Base-by-base conservation (phyloP, 441 rosid genomes). In the Jatropha multifida region DNA sequence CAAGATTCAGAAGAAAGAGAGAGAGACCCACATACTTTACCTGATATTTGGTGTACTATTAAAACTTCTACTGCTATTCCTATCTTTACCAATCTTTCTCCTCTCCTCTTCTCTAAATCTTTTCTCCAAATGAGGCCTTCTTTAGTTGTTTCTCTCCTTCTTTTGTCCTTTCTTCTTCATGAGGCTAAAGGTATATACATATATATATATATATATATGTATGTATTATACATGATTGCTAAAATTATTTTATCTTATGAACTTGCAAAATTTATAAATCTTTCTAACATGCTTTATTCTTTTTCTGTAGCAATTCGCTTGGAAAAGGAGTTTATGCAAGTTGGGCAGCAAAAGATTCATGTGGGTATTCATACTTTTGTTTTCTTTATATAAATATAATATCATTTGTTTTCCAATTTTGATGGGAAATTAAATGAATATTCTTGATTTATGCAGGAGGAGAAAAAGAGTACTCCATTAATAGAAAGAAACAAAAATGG, bases 131-230 rank as follows among this genome's bases (percentile, higher is more conserved):
- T 85, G 90, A 83, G 48, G 79, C 77, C 76, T 65, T 72, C 77
- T 76, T 62, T 72, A 26, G 38, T 73, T 2, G 68, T 78, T 74
- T 75, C 56, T 76, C 82, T 86, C 75, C 77, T 88, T 74, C 75
- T 83, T 65, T 62, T 80, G 38, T 78, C 74, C 69, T 46, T 81
- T 78, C 77, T 79, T 42, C 69, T 81, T 68, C 61, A 75, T 8
- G 78, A 69, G 15, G 84, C 71, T 72, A 86, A 85, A 85, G 92
- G 92, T 86, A 82, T 77, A 11, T 32, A 32, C n/a, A n/a, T n/a
- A n/a, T n/a, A n/a, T n/a, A n/a, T n/a, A n/a, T n/a, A n/a, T n/a
- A n/a, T n/a, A n/a, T n/a, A n/a, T n/a, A n/a, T 27, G 10, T 48
- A 48, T 48, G 9, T 14, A 12, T 48, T 27, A 27, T 27, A 27